phyloP scores from a whole-genome alignment of 2,329 filamentous ascomycete species.

The Phialocephala subalpina region DNA sequence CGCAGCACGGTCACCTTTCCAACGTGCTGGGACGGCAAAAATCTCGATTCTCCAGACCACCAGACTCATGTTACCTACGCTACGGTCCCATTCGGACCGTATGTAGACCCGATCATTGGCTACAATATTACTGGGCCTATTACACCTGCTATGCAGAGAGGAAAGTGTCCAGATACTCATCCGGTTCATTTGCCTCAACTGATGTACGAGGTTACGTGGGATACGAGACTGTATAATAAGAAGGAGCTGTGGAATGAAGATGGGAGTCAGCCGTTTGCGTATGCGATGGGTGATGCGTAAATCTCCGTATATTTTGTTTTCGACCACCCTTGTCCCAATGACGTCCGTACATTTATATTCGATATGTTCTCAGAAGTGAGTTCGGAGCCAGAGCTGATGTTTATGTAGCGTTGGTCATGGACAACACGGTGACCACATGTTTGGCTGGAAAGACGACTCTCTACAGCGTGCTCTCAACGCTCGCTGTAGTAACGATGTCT shows the following conservation, averaged over 20 bases:
- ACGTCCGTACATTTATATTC: no score
- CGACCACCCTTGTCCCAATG: no score
- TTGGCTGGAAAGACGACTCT: constrained; percentile 61
- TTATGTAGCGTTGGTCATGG: constrained; percentile 8
- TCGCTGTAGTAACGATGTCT: constrained; percentile 77
- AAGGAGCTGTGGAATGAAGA: constrained; percentile 52
- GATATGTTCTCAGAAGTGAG: no score
- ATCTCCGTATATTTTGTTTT: no score
- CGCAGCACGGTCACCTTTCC: constrained; percentile 63
- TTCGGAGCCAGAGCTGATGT: no score
- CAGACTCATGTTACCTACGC: constrained; percentile 64
- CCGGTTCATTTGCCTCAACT: constrained; percentile 63
- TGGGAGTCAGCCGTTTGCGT: constrained; percentile 45
- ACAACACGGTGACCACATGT: constrained; percentile 65
- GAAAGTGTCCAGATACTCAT: constrained; percentile 55
- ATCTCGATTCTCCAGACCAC: constrained; percentile 62
- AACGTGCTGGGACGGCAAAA: constrained; percentile 67
- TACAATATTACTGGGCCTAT: constrained; percentile 34
- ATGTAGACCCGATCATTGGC: constrained; percentile 5
- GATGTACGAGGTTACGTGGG: constrained; percentile 66
- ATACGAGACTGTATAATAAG: constrained; percentile 57
- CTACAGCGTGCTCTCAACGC: constrained; percentile 59
- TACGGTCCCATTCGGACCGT: constrained; percentile 46
- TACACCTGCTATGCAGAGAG: constrained; percentile 10
- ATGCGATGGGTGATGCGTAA: constrained; percentile 34